Conservation (phyloP, 2,329 filamentous ascomycete species). For the Paraphaeosphaeria sporulosa region DNA sequence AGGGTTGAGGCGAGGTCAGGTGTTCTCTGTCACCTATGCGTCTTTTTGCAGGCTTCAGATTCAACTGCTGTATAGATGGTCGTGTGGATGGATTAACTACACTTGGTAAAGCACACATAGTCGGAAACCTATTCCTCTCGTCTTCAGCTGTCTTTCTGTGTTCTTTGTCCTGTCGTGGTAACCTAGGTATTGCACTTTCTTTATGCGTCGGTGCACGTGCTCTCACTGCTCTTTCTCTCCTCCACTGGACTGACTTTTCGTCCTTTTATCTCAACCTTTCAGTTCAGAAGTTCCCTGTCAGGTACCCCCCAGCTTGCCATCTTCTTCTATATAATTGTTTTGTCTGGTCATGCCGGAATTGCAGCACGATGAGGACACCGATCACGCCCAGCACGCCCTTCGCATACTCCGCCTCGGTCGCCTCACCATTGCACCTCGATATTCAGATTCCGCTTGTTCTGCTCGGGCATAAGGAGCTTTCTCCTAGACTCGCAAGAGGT, state of each 20-base stretch:
- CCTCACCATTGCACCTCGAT: slow-evolving; percentile 1
- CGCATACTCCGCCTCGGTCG: not conserved
- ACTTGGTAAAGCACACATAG: slow-evolving; percentile 5
- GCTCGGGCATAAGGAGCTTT: slow-evolving; percentile 10
- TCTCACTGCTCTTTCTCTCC: not conserved
- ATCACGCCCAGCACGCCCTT: not conserved
- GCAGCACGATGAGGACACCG: not conserved
- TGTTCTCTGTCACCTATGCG: not conserved
- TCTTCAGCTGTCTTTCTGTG: not conserved
- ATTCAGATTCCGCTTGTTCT: slow-evolving; percentile 20
- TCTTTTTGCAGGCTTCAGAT: slow-evolving; percentile 2
- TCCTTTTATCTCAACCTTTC: no score
- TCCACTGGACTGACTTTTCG: not conserved
- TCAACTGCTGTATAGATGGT: slow-evolving; percentile 5
- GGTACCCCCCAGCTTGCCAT: no score
- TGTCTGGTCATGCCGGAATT: no score
- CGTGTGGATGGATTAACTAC: not conserved
- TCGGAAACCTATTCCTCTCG: slow-evolving; percentile 1
- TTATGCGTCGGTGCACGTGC: not conserved
- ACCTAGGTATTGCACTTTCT: not conserved
- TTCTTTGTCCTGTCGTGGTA: not conserved
- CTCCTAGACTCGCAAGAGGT: not conserved
- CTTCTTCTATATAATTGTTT: no score
- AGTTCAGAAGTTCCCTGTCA: no score
- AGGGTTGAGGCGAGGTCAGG: not conserved